Base-by-base conservation (phyloP, 2,329 filamentous ascomycete species). In the Pyrenochaeta sp. region DNA sequence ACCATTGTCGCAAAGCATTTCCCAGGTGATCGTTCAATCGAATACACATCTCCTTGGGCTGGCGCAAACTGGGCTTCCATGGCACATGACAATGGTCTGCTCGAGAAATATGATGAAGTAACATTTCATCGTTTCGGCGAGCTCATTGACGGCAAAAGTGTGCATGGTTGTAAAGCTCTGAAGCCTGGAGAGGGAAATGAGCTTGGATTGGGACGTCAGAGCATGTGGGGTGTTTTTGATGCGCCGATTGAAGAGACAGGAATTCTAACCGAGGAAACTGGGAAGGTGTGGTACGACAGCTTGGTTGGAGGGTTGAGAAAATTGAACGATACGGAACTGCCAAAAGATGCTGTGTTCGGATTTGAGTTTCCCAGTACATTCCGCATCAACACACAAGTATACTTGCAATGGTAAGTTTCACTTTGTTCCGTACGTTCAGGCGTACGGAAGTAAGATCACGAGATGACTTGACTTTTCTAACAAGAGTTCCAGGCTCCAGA, bases 21-120 rank as follows among this genome's bases (percentile, higher is more conserved):
- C 89, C 93, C 93, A 0, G 93, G 93, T 31, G 93, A 97, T 78
- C 95, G 94, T 75, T 90, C 94, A 62, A 89, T 93, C 63, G 90
- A 96, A 80, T 97, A 97, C 74, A 88, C 91, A 0, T 96, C 91
- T 5, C 92, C 91, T 0, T 96, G 91, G 90, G 92, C 92, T 3
- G 92, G 92, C 12, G 92, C 91, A 57, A 94, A 95, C 69, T 89
- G 88, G 72, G 74, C 89, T 54, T 91, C 89, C 1, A 67, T 74
- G 56, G 69, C 72, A n/a, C 56, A 67, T 23, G 73, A 75, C 54
- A 73, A 72, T 35, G 72, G 72, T 0, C 63, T 52, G 0, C 49
- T 74, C 0, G 71, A 75, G 30, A 60, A 67, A 12, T 71, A 68
- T 56, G 72, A 75, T 40, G 54, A 58, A 11, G 51, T 72, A 7